Conservation (phyloP, 768 basidiomycete genomes). For the Tricholoma matsutake region DNA sequence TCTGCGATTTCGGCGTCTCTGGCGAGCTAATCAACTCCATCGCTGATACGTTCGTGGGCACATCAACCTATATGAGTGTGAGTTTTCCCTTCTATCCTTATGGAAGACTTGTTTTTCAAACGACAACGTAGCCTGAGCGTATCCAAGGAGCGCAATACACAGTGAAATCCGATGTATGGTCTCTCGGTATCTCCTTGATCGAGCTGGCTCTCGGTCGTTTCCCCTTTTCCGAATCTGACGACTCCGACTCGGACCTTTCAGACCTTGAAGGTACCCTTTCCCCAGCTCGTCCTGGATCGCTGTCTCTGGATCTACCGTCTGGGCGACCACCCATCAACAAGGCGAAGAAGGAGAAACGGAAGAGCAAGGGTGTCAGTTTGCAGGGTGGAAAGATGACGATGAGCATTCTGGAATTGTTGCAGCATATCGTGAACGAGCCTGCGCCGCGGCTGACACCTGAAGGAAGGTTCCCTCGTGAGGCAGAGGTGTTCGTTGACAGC, state of each 20-base stretch:
- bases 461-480: constrained; percentile 64
- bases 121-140: constrained; percentile 78
- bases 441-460: constrained; percentile 83
- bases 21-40: constrained; percentile 99
- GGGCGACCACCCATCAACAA: constrained; percentile 36
- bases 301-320: constrained; percentile 42
- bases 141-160: constrained; percentile 99
- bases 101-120: constrained; percentile 3
- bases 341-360: constrained; percentile 74
- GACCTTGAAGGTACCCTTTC: constrained; percentile 82
- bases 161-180: constrained; percentile 99
- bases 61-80: constrained; percentile 99
- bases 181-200: constrained; percentile 93
- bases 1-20: constrained; percentile 98
- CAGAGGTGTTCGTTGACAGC: constrained; percentile 83
- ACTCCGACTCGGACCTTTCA: constrained; percentile 76
- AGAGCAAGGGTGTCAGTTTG: constrained; percentile 88
- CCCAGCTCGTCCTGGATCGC: constrained; percentile 58
- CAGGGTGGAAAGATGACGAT: constrained; percentile 97
- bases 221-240: constrained; percentile 85
- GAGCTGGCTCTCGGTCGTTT: constrained; percentile 96
- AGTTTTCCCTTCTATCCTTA: constrained; percentile 29
- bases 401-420: constrained; percentile 94
- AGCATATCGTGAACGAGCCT: constrained; percentile 98
- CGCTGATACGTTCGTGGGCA: constrained; percentile 98